Evolutionary conservation across 2,329 filamentous ascomycete species (phyloP).

Genomic region (Clarireedia monteithiana): DNA sequence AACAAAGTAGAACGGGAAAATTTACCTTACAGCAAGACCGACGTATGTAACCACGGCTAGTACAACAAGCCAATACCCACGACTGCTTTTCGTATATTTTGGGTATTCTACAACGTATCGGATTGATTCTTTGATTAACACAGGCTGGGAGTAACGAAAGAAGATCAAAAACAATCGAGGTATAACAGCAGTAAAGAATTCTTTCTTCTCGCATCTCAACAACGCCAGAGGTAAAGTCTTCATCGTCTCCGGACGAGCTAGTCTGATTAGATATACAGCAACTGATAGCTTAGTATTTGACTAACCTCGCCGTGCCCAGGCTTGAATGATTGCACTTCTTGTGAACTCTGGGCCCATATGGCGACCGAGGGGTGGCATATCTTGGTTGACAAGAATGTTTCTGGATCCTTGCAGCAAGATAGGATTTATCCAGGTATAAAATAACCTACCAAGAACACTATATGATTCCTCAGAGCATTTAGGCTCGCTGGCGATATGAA

Average conservation of each 20-base stretch:
- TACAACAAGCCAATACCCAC: conserved; percentile 1
- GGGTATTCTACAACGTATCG: conserved; percentile 21
- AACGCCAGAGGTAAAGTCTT: conserved; percentile 29
- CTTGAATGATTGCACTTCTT: conserved; percentile 13
- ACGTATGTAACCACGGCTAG: background rate
- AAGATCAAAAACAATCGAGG: conserved; percentile 33
- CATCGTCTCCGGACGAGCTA: conserved; percentile 18
- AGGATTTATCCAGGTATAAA: conserved; percentile 22
- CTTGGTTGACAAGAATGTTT: conserved; percentile 14
- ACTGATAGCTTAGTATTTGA: background rate
- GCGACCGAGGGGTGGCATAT: conserved; percentile 15
- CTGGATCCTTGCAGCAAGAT: conserved; percentile 16
- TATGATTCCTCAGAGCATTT: conserved; percentile 14
- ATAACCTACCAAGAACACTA: conserved; percentile 12
- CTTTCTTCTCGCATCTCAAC: conserved; percentile 24
- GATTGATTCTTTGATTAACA: conserved; percentile 34
- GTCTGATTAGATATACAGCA: background rate
- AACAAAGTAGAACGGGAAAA: background rate
- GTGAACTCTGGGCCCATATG: conserved; percentile 12
- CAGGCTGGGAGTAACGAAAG: conserved; percentile 36
- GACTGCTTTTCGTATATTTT: background rate
- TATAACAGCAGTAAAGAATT: conserved; percentile 28
- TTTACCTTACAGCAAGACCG: background rate
- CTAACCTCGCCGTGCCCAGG: conserved; percentile 16
- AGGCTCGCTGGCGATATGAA: background rate